Evolutionary conservation across 2,329 filamentous ascomycete genomes (phyloP), one percentile per base, ranked within the genome.

Genomic region (Sporothrix pallida): DNA sequence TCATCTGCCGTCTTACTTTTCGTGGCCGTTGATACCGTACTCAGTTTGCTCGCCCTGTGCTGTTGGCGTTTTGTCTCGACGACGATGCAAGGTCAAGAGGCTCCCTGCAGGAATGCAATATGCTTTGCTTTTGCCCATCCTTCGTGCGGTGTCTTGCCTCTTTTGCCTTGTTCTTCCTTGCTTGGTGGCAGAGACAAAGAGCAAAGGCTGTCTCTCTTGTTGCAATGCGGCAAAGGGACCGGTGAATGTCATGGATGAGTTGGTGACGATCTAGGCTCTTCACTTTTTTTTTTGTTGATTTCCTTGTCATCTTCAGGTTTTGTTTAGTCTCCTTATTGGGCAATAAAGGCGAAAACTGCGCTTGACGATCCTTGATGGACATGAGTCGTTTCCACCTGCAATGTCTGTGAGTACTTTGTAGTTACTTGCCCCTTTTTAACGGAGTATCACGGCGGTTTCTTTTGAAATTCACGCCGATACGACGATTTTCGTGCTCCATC

Each of bases 331-430:
- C 60, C n/a, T 42, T 63, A 12, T 46, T 65, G 37, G 37, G 23
- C 23, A 37, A 37, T 37, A 5, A 37, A 46, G 42, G 62, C 62
- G 48, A 15, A 26, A 12, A 12, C 12, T 56, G 20, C 15, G 6
- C n/a, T 67, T 26, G 62, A 48, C 50, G 67, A 70, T 70, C 62
- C 50, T 54, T 70, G 67, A 44, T 46, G 26, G 17, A n/a, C 67
- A 56, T 54, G 67, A 68, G 46, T 68, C 26, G 23, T 68, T 68
- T n/a, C 26, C 65, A 68, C 65, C 48, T 23, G 48, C 50, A 17
- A 26, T 26, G 23, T 26, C 23, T 26, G 23, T 26, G 23, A 26
- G n/a, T 56, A 70, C 67, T 26, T 26, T 20, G 65, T 52, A 52
- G 44, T 23, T 13, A n/a, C 42, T 68, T 23, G 12, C 63, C 20